Conservation (phyloP, 768 basidiomycete genomes). For the Suillus paluster region DNA sequence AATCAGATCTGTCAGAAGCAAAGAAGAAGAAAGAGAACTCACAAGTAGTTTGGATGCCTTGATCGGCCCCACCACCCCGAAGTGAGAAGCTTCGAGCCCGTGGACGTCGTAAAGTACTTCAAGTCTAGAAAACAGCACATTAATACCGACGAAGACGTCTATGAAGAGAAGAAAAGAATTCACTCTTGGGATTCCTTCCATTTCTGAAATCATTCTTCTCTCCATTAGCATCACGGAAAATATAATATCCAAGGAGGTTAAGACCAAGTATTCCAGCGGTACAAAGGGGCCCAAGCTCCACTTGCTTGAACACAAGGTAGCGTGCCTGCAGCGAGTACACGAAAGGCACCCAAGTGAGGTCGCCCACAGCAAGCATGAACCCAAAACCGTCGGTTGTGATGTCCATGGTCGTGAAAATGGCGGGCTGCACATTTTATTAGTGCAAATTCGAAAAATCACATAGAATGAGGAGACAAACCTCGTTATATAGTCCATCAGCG, state of each 20-base stretch:
- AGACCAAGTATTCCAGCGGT: constrained; percentile 63
- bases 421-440: constrained; percentile 52
- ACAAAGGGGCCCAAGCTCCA: constrained; percentile 68
- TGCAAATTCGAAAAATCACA: not conserved
- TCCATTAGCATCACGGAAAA: constrained; percentile 86
- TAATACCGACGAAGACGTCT: not conserved
- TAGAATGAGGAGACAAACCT: constrained; percentile 51
- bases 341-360: constrained; percentile 94
- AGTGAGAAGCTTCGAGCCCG: constrained; percentile 88
- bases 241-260: constrained; percentile 81
- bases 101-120: constrained; percentile 75
- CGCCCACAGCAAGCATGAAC: constrained; percentile 96
- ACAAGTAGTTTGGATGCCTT: constrained; percentile 93
- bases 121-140: constrained; percentile 54
- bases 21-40: constrained; percentile 23
- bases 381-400: constrained; percentile 98
- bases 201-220: constrained; percentile 97
- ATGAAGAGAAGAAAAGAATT: not conserved
- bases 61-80: constrained; percentile 98
- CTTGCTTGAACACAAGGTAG: constrained; percentile 88
- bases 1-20: not conserved
- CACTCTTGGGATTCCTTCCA: constrained; percentile 93
- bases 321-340: constrained; percentile 93
- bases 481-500: constrained; percentile 85
- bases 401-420: constrained; percentile 95